Percentiles rank a stretch among this genome's conserved stretches.
These are phyloP conservation scores for Limtongozyma cylindracea DNA, from an alignment of 805 yeast species.

Conservation along the genomic window DNA sequence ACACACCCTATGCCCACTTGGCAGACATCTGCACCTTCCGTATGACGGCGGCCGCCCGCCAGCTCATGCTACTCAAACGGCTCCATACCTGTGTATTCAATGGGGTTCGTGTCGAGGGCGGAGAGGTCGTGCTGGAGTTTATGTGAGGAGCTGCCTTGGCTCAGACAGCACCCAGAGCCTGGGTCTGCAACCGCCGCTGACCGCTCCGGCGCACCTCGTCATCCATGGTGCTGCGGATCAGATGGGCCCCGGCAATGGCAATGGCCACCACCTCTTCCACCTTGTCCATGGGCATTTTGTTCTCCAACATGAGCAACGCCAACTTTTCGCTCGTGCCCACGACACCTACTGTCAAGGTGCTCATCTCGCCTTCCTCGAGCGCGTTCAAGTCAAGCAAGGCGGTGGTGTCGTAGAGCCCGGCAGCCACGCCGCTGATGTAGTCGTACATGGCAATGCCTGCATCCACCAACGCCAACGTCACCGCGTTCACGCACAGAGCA, in stretches of 20 bases:
- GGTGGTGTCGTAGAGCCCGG: conserved; percentile 52
- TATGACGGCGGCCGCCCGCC: too few relatives aligned
- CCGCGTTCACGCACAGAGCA: conserved; percentile 60
- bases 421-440: conserved; percentile 56
- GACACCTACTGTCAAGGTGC: conserved; percentile 60
- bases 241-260: conserved; percentile 72
- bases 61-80: too few relatives aligned
- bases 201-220: conserved; percentile 61
- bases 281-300: conserved; percentile 62
- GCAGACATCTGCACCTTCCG: too few relatives aligned
- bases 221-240: conserved; percentile 70
- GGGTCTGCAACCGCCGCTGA: conserved; percentile 22
- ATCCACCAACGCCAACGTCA: conserved; percentile 74
- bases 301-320: conserved; percentile 56
- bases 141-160: too few relatives aligned
- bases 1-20: too few relatives aligned
- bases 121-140: too few relatives aligned
- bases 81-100: too few relatives aligned
- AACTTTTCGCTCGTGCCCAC: conserved; percentile 65
- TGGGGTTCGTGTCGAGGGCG: too few relatives aligned
- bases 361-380: conserved; percentile 65
- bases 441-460: conserved; percentile 93
- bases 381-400: conserved; percentile 67
- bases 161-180: too few relatives aligned
- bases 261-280: conserved; percentile 54